Evolutionary conservation across 192 early-diverging fungal genomes (phyloP), one percentile per base, ranked within the genome.

Genomic region (Entomortierella parvispora): DNA sequence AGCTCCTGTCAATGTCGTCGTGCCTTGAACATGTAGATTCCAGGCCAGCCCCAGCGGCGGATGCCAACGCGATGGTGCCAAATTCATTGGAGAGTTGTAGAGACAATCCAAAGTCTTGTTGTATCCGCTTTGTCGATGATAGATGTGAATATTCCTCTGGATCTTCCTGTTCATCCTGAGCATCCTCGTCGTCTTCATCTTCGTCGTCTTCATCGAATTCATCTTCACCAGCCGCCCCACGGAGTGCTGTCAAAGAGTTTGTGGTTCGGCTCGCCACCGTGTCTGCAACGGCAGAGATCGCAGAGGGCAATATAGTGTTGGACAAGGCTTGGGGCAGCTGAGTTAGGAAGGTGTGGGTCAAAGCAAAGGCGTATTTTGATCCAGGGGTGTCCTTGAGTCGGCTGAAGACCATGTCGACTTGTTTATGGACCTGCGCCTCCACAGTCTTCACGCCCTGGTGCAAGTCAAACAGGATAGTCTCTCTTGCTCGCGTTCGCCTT

Each of bases 211-310:
- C 72, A 53, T 76, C 72, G 58, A 57, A 67, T 20, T 68, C 72
- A 18, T 76, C 65, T 45, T 67, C 42, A 20, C 72, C 72, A 1
- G 72, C 65, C 2, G 64, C 57, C 2, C 72, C 72, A 25, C 65
- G 25, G 17, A 76, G 47, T 14, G 58, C 62, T 15, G 72, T 68
- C 37, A 76, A 44, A 5, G 72, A 76, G 26, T 62, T 68, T 17
- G 72, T 76, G 7, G 72, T 76, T 28, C 65, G 45, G 34, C 65
- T 48, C 1, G 52, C 72, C 12, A 76, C 72, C 10, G 72, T 76
- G 32, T 76, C 72, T 3, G 72, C 72, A 5, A 76, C 72, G 4
- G 72, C 72, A n/a, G 72, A 76, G 40, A 76, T 67, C 45, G 72
- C 72, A 1, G 72, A 76, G 12, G 72, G 72, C 8, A 76, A 59